Conservation (phyloP, 352 stramenopile species). For the Globisporangium nodosum region DNA sequence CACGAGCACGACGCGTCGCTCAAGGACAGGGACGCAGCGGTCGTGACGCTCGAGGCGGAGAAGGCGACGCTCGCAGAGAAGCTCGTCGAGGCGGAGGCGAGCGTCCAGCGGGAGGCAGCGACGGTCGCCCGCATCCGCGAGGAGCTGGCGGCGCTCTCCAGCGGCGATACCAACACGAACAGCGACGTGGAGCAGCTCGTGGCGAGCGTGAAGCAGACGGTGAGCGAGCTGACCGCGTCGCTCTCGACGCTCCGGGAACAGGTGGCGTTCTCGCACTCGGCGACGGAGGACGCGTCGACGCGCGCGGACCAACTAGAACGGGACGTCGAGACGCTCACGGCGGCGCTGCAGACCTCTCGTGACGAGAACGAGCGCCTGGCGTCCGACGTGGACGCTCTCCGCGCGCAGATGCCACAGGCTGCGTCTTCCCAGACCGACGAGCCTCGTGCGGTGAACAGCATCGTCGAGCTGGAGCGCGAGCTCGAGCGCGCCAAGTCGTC, state of each 20-base stretch:
- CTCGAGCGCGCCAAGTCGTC: slow-evolving; percentile 25
- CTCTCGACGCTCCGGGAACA: slow-evolving; percentile 8
- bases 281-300: background rate
- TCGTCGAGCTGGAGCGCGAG: slow-evolving; percentile 14
- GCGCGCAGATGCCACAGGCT: background rate
- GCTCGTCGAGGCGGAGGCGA: slow-evolving; percentile 14
- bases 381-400: too few species aligned
- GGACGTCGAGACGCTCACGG: slow-evolving; percentile 18
- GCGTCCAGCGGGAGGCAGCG: slow-evolving; percentile 13
- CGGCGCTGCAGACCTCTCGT: slow-evolving; percentile 14
- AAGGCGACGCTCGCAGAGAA: slow-evolving; percentile 23
- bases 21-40: slow-evolving; percentile 6
- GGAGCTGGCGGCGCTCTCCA: slow-evolving; percentile 11
- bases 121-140: slow-evolving; percentile 10
- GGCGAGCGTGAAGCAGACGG: slow-evolving; percentile 4
- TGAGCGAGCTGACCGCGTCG: slow-evolving; percentile 8
- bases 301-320: slow-evolving; percentile 12
- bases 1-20: slow-evolving; percentile 9
- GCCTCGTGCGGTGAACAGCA: background rate
- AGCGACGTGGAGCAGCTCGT: slow-evolving; percentile 9
- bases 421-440: background rate
- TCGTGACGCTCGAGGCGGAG: slow-evolving; percentile 4
- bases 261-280: background rate
- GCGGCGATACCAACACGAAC: background rate
- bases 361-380: slow-evolving; percentile 11